phyloP scores from a whole-genome alignment of 768 basidiomycete genomes.

The Russula sp. region DNA sequence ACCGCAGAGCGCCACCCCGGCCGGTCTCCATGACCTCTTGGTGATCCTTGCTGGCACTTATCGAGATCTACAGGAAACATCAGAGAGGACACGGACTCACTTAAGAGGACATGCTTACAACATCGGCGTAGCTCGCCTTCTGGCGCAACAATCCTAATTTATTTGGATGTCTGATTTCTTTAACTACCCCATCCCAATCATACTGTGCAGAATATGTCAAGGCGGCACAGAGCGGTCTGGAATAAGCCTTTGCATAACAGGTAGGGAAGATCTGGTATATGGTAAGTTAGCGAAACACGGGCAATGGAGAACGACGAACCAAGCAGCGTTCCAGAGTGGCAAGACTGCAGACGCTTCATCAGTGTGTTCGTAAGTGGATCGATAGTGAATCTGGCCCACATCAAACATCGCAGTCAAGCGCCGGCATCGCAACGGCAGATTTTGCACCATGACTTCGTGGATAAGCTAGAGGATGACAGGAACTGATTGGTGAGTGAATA shows the following conservation, averaged over 20 bases:
- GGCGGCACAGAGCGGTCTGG: not conserved
- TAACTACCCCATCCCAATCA: not conserved
- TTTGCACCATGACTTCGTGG: not conserved
- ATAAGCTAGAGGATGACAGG: not conserved
- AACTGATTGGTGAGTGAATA: not conserved
- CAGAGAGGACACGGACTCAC: not conserved
- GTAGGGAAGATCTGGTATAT: not conserved
- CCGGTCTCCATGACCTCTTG: not conserved
- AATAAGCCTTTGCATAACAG: not conserved
- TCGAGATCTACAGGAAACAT: not conserved
- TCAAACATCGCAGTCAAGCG: conserved; percentile 3
- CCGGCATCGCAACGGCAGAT: not conserved
- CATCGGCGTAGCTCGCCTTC: not conserved
- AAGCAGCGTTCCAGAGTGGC: conserved; percentile 1
- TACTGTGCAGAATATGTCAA: conserved; percentile 1
- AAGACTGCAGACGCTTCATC: not conserved
- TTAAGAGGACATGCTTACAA: not conserved
- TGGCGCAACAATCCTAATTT: not conserved
- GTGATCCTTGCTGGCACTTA: not conserved
- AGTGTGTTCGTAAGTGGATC: not conserved
- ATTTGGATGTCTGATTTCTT: not conserved
- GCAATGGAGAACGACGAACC: not conserved
- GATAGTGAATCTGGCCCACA: not conserved
- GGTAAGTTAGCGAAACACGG: not conserved
- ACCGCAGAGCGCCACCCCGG: not conserved